Evolutionary conservation across 805 yeast species (phyloP).

Genomic region (Nakazawaea wickerhamii): DNA sequence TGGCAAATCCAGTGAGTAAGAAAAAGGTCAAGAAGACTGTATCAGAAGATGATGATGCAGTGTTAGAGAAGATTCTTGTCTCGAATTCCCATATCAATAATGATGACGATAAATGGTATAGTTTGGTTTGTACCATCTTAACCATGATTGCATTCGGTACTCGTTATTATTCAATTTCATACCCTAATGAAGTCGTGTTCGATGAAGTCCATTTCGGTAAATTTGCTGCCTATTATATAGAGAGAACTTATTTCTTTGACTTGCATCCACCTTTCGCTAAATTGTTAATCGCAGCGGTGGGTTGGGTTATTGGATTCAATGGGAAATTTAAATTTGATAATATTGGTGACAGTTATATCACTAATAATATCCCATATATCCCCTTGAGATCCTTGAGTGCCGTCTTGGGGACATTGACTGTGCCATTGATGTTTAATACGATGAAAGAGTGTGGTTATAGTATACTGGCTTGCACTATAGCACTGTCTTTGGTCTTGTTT

Average conservation of each 20-base stretch:
- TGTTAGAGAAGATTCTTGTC: background rate
- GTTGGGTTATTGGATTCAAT: conserved; percentile 82
- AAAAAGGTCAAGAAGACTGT: background rate
- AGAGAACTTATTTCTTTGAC: conserved; percentile 91
- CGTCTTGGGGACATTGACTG: conserved; percentile 71
- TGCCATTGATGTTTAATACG: conserved; percentile 79
- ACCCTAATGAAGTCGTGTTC: conserved; percentile 73
- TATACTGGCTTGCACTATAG: conserved; percentile 72
- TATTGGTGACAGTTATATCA: conserved; percentile 77
- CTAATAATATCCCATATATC: conserved; percentile 79
- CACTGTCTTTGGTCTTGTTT: conserved; percentile 68
- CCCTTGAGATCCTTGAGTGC: conserved; percentile 80
- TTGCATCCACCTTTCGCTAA: conserved; percentile 98
- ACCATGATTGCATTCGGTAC: conserved; percentile 41
- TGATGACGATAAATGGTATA: conserved; percentile 25
- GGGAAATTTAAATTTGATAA: conserved; percentile 90
- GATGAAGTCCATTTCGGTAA: conserved; percentile 89
- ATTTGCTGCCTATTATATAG: conserved; percentile 78
- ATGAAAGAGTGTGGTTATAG: conserved; percentile 81
- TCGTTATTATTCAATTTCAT: conserved; percentile 57
- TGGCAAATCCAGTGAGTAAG: conserved; percentile 1
- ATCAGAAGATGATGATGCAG: background rate
- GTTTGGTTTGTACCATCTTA: conserved; percentile 29
- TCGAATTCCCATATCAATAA: conserved; percentile 20
- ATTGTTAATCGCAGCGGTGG: conserved; percentile 82